Evolutionary conservation across 2,329 filamentous ascomycete species (phyloP).

Genomic region (Exutisphaerella laricina): DNA sequence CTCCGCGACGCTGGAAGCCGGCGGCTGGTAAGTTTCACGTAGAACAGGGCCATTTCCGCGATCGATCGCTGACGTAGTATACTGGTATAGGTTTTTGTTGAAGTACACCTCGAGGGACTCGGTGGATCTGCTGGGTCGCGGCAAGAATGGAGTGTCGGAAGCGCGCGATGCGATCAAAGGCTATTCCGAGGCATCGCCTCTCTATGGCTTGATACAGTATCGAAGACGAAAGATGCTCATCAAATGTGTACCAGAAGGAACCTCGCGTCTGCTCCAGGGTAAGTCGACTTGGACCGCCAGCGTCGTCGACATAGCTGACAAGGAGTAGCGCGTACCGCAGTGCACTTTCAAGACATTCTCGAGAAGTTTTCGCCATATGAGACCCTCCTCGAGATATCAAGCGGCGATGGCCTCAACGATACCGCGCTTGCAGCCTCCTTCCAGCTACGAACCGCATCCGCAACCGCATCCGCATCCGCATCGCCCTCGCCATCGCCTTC

Average conservation of each 20-base stretch:
- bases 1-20: conserved; percentile 70
- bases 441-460: conserved; percentile 79
- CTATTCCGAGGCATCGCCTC: conserved; percentile 77
- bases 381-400: conserved; percentile 69
- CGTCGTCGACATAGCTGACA: conserved; percentile 1
- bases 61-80: conserved; percentile 17
- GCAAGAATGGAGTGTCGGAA: conserved; percentile 77
- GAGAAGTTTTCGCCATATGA: conserved; percentile 79
- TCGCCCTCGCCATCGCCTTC: conserved; percentile 66
- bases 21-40: conserved; percentile 75
- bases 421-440: conserved; percentile 82
- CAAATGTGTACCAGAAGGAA: conserved; percentile 86
- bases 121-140: conserved; percentile 69
- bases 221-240: conserved; percentile 83
- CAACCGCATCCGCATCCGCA: conserved; percentile 44
- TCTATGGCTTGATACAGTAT: conserved; percentile 90
- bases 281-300: conserved; percentile 30
- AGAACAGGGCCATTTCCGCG: not conserved
- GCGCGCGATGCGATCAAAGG: conserved; percentile 69
- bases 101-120: conserved; percentile 88
- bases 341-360: conserved; percentile 58
- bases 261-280: conserved; percentile 91
- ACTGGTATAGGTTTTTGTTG: conserved; percentile 77
- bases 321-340: conserved; percentile 67
- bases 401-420: conserved; percentile 76